Conservation (phyloP, 768 basidiomycete genomes). For the Tylopilus sp. region DNA sequence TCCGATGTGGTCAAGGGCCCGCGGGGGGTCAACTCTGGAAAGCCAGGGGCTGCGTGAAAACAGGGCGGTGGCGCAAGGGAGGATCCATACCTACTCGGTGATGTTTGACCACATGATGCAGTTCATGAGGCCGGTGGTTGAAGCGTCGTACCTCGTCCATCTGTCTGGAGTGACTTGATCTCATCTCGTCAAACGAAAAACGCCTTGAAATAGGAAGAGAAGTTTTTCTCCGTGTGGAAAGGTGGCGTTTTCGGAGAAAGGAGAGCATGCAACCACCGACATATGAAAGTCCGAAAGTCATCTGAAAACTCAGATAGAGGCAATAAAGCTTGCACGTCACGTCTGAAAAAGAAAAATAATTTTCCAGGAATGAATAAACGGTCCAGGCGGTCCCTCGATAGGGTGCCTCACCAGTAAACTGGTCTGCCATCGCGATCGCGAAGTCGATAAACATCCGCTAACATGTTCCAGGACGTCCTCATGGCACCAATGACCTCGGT, state of each 20-base stretch:
- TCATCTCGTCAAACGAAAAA: conserved; percentile 15
- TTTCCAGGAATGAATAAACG: conserved; percentile 24
- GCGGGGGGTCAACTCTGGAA: background rate
- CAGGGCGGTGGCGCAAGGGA: conserved; percentile 1
- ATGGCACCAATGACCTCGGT: conserved; percentile 14
- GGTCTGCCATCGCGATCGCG: conserved; percentile 25
- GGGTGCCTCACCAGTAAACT: conserved; percentile 22
- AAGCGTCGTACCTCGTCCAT: conserved; percentile 13
- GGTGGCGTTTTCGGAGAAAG: conserved; percentile 25
- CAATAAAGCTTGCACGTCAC: conserved; percentile 19
- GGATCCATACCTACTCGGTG: conserved; percentile 2
- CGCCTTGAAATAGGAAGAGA: conserved; percentile 18
- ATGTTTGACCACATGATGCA: background rate
- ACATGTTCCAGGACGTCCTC: conserved; percentile 21
- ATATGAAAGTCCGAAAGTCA: conserved; percentile 32
- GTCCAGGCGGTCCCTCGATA: conserved; percentile 26
- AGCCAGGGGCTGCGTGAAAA: conserved; percentile 3
- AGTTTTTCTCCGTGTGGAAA: conserved; percentile 13
- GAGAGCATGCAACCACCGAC: conserved; percentile 22
- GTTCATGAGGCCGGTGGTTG: conserved; percentile 2
- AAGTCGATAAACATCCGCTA: conserved; percentile 22
- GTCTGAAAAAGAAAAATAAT: conserved; percentile 18
- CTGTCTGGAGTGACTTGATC: conserved; percentile 12
- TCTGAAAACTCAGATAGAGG: conserved; percentile 29
- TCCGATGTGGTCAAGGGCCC: background rate